Evolutionary conservation across 129 eudicot genomes (phyloP).

Genomic region (Apium graveolens): DNA sequence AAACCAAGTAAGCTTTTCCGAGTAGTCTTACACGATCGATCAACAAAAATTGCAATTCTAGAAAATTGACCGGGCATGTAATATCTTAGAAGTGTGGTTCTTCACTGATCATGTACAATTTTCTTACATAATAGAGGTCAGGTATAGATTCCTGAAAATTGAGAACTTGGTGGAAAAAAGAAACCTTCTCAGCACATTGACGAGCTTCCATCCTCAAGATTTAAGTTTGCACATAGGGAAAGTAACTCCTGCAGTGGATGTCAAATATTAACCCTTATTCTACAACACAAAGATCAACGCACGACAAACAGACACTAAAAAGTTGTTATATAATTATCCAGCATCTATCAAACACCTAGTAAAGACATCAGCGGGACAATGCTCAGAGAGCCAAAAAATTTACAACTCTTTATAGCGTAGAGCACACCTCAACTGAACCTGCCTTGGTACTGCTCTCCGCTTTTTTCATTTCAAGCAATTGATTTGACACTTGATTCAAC

Average conservation of each 20-base stretch:
- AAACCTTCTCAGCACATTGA: background rate
- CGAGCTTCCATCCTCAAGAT: conserved; percentile 35
- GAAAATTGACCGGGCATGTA: background rate
- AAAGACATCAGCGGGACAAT: background rate
- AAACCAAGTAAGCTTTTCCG: background rate
- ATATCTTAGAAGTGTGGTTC: background rate
- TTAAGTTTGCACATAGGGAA: conserved; percentile 35
- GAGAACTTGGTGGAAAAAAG: background rate
- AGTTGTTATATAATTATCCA: background rate
- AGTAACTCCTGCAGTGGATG: conserved; percentile 35
- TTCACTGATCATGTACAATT: background rate
- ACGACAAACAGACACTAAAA: conserved; percentile 6
- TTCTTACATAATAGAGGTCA: background rate
- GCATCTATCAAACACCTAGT: background rate
- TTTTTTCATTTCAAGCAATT: conserved; percentile 29
- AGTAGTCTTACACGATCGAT: background rate
- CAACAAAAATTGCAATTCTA: background rate
- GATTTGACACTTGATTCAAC: conserved; percentile 30
- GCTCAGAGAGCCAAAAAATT: background rate
- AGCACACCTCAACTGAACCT: conserved; percentile 29
- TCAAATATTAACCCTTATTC: conserved; percentile 10
- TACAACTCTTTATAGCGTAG: conserved; percentile 12
- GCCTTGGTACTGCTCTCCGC: conserved; percentile 27
- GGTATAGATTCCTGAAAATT: background rate
- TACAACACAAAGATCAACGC: background rate